Base-by-base conservation (phyloP, 106 monocot species). In the Posidonia australis region DNA sequence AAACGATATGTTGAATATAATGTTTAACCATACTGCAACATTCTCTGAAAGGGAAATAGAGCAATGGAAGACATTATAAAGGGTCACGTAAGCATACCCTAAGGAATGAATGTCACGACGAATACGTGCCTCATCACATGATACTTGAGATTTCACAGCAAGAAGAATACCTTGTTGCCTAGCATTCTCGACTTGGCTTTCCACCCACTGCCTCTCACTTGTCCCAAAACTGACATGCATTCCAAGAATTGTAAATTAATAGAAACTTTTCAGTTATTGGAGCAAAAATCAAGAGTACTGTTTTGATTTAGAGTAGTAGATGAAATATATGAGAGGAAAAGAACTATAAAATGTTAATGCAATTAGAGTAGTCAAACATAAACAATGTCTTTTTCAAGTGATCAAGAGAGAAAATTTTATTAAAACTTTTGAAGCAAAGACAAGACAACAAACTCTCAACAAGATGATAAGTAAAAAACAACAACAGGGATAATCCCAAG, bases 131-230 rank as follows among this genome's bases (percentile, higher is more conserved):
- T 91, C 85, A 76, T 98, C 91, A 12, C 91, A 91, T 66, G 91
- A 98, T 68, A 98, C 74, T 72, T 98, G 98, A 62, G 87, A 79
- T 53, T 81, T 91, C 13, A 98, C 67, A 45, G 72, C 81, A 9
- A 59, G 76, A 20, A 98, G 85, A 72, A 98, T 69, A 66, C 91
- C 98, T 63, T 91, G 98, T 60, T 98, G 87, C 71, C 84, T 91
- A 43, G 98, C 87, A 81, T 91, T 91, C 70, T 91, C 91, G 69
- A 91, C 98, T 70, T 98, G 98, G 48, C 91, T 91, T 81, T 98
- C 98, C 26, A 98, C 83, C 98, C 91, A 91, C 51, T 91, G 98
- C 64, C 91, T 85, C 77, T 98, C 98, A 83, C 98, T 91, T 75
- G 87, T 91, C 21, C 87, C 98, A 85, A 98, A 98, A 74, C 94